Evolutionary conservation across 495 filamentous ascomycete genomes (phyloP).

Genomic region (Xylaria scruposa): DNA sequence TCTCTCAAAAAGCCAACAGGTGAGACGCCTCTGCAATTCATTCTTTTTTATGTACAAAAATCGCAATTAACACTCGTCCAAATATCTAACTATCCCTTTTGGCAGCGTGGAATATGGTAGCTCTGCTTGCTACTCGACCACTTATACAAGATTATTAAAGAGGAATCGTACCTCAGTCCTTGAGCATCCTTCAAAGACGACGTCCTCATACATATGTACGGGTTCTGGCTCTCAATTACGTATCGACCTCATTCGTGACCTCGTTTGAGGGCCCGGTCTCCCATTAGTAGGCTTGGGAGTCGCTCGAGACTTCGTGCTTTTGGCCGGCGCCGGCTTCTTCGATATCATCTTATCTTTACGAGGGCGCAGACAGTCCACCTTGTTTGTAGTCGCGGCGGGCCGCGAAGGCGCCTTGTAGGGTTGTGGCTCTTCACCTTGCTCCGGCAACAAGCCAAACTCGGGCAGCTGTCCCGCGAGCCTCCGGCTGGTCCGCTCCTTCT

Average conservation of each 20-base stretch:
- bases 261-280: not conserved
- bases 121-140: not conserved
- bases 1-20: not conserved
- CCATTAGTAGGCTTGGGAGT: not conserved
- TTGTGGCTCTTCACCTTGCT: slow-evolving; percentile 28
- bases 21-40: no score
- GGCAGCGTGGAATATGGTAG: not conserved
- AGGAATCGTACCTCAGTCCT: not conserved
- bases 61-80: not conserved
- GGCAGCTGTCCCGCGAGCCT: slow-evolving; percentile 29
- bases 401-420: not conserved
- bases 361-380: no score
- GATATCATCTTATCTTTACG: not conserved
- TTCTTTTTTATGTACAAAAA: no score
- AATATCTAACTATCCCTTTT: not conserved
- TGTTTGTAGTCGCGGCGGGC: not conserved
- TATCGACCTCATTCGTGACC: not conserved
- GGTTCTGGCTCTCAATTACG: not conserved
- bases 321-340: slow-evolving; percentile 14
- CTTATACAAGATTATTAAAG: not conserved
- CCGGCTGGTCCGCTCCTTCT: slow-evolving; percentile 30
- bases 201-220: not conserved
- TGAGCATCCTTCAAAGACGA: not conserved
- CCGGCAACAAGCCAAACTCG: slow-evolving; percentile 34
- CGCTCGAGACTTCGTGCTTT: not conserved